Evolutionary conservation across 1,139 yeast species (phyloP).

Genomic region (Waltiozyma sp.): DNA sequence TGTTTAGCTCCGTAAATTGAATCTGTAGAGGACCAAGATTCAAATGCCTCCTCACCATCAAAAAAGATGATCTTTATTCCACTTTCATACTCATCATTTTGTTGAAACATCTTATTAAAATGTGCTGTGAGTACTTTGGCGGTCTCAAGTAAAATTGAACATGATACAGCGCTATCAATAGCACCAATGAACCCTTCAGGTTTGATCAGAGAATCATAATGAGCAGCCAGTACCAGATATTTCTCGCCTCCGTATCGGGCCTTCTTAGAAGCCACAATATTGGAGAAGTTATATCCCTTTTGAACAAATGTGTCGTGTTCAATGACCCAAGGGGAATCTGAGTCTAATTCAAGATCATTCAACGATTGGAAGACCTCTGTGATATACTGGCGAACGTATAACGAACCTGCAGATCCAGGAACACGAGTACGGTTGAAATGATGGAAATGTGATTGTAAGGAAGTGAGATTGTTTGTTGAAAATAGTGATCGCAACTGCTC

Average conservation of each 20-base stretch:
- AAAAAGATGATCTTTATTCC: conserved; percentile 42
- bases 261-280: conserved; percentile 28
- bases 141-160: conserved; percentile 37
- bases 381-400: conserved; percentile 28
- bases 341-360: conserved; percentile 8
- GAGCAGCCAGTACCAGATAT: conserved; percentile 39
- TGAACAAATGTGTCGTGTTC: conserved; percentile 31
- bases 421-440: conserved; percentile 28
- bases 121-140: conserved; percentile 24
- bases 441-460: conserved; percentile 6
- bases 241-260: conserved; percentile 20
- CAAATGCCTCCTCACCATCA: conserved; percentile 51
- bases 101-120: conserved; percentile 12
- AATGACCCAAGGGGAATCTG: conserved; percentile 24
- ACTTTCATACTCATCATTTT: conserved; percentile 12
- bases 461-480: neutral
- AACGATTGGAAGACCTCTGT: conserved; percentile 18
- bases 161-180: conserved; percentile 46
- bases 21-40: conserved; percentile 37
- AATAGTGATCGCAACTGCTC: neutral
- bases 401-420: conserved; percentile 35
- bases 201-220: conserved; percentile 37
- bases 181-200: conserved; percentile 52
- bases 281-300: conserved; percentile 31
- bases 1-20: conserved; percentile 46